These are phyloP conservation scores for Sonneratia caseolaris DNA, from an alignment of 345 rosid genomes.

Conservation along the genomic window DNA sequence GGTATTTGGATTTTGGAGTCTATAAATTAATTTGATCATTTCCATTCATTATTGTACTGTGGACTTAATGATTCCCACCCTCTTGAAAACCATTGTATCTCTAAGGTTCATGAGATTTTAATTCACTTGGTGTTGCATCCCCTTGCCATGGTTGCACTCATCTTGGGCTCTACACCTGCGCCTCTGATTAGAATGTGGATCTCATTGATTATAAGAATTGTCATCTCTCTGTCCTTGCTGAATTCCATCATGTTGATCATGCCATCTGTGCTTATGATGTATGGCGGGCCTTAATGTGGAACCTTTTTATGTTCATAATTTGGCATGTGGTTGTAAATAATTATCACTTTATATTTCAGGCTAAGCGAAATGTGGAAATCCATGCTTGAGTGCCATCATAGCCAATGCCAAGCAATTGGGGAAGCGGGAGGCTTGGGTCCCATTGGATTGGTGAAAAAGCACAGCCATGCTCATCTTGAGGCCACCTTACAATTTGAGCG, in stretches of 20 bases:
- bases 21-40: too few species aligned
- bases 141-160: not conserved
- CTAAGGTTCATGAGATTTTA: not conserved
- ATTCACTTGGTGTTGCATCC: not conserved
- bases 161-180: too few species aligned
- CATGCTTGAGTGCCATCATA: slow-evolving; percentile 24
- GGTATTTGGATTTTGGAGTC: too few species aligned
- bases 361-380: slow-evolving; percentile 28
- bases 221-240: too few species aligned
- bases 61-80: not conserved
- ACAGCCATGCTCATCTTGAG: slow-evolving; percentile 17
- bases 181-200: too few species aligned
- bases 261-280: too few species aligned
- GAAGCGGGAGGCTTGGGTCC: slow-evolving; percentile 17
- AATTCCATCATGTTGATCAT: not conserved
- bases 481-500: slow-evolving; percentile 42
- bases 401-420: slow-evolving; percentile 20
- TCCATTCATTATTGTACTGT: not conserved
- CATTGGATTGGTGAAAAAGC: slow-evolving; percentile 7
- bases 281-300: too few species aligned
- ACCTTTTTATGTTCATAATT: not conserved
- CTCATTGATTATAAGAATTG: too few species aligned
- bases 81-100: not conserved
- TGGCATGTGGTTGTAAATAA: not conserved
- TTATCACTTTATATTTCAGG: slow-evolving; percentile 5